A percentile compares a stretch with the other conserved stretches of the same genome.
phyloP scores from a whole-genome alignment of 2,329 filamentous ascomycete genomes.

The Fusarium caatingaense region DNA sequence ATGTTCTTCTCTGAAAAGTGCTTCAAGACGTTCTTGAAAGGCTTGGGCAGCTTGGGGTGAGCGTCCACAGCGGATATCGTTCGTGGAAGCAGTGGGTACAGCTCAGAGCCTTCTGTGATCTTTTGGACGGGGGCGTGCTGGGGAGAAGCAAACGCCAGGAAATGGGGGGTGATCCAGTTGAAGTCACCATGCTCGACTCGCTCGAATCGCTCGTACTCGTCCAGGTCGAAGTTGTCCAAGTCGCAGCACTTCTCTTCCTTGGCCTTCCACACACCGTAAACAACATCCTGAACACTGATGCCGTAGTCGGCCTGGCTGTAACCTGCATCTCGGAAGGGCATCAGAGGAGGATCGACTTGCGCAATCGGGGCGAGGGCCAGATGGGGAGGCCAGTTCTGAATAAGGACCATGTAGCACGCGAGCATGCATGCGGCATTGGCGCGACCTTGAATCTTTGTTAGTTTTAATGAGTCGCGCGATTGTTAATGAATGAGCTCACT shows the following conservation, averaged over 20 bases:
- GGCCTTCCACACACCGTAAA: conserved; percentile 98
- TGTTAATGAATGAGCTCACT: conserved; percentile 67
- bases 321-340: conserved; percentile 98
- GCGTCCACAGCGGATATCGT: conserved; percentile 78
- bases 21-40: conserved; percentile 94
- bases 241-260: conserved; percentile 95
- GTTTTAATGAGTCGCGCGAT: conserved; percentile 7
- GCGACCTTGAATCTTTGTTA: conserved; percentile 67
- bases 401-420: conserved; percentile 98
- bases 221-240: conserved; percentile 92
- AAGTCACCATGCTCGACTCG: conserved; percentile 98
- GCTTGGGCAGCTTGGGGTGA: conserved; percentile 77
- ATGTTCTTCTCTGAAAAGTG: conserved; percentile 92
- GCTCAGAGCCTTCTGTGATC: conserved; percentile 77
- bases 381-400: conserved; percentile 97
- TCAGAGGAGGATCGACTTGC: conserved; percentile 95
- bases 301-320: conserved; percentile 99
- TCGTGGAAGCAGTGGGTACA: conserved; percentile 79
- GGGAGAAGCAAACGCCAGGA: conserved; percentile 95
- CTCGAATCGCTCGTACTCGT: conserved; percentile 97
- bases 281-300: conserved; percentile 94
- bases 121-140: conserved; percentile 82
- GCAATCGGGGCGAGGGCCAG: conserved; percentile 94
- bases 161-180: conserved; percentile 98
- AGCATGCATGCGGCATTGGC: conserved; percentile 95